These are phyloP conservation scores for Fusarium udum DNA, from an alignment of 2,329 filamentous ascomycete genomes.

Conservation along the genomic window DNA sequence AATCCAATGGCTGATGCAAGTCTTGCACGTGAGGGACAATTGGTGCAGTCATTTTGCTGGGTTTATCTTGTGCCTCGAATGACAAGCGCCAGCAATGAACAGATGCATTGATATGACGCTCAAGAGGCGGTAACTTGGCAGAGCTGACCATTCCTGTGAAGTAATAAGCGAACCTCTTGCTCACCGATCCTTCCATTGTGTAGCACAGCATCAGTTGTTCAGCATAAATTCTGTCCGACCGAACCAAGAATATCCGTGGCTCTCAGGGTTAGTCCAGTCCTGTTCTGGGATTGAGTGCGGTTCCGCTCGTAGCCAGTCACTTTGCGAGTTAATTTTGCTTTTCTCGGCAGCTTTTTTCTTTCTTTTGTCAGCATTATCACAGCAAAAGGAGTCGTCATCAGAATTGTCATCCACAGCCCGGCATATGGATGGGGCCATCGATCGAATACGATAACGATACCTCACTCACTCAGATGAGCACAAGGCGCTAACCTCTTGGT, in stretches of 20 bases:
- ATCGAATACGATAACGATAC: conserved; percentile 15
- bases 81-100: not conserved
- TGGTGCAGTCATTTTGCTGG: conserved; percentile 21
- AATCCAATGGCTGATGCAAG: not conserved
- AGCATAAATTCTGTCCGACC: conserved; percentile 6
- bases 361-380: conserved; percentile 20
- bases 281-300: conserved; percentile 8
- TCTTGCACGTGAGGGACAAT: conserved; percentile 22
- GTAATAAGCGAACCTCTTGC: conserved; percentile 17
- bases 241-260: conserved; percentile 4
- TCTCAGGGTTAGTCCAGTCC: not conserved
- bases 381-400: conserved; percentile 28
- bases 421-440: conserved; percentile 18
- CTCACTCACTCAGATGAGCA: conserved; percentile 3
- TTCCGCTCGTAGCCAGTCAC: conserved; percentile 19
- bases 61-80: conserved; percentile 18
- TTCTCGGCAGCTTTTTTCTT: not conserved
- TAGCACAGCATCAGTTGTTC: conserved; percentile 11
- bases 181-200: conserved; percentile 5
- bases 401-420: conserved; percentile 6
- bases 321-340: not conserved
- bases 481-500: conserved; percentile 27
- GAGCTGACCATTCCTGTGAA: conserved; percentile 3
- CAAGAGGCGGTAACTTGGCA: not conserved
- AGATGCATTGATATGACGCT: conserved; percentile 6